These are phyloP conservation scores for Sutorius eximius DNA, from an alignment of 1,284 basidiomycete genomes.

Conservation along the genomic window DNA sequence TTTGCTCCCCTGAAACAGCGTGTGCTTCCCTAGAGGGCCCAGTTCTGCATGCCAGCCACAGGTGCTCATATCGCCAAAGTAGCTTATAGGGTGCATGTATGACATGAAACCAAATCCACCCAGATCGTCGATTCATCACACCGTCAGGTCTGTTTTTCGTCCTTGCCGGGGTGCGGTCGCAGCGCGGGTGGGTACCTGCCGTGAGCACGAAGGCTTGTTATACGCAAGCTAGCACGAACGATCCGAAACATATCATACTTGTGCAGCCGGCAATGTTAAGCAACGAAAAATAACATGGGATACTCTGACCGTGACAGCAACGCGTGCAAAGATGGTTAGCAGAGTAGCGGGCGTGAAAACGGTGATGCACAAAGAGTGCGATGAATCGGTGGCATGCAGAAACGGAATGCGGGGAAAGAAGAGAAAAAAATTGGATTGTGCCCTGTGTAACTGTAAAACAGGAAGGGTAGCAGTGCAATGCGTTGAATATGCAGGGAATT, in stretches of 20 bases:
- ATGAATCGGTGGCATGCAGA: slow-evolving; percentile 27
- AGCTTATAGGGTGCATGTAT: background rate
- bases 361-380: slow-evolving; percentile 20
- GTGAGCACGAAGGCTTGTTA: slow-evolving; percentile 1
- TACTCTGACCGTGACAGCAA: slow-evolving; percentile 9
- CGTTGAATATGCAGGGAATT: slow-evolving; percentile 26
- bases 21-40: background rate
- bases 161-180: background rate
- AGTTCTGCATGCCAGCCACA: background rate
- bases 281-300: slow-evolving; percentile 17
- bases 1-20: slow-evolving; percentile 3
- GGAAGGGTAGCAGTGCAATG: slow-evolving; percentile 23
- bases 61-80: slow-evolving; percentile 6
- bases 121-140: background rate
- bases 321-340: slow-evolving; percentile 16
- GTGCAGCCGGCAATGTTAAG: slow-evolving; percentile 14
- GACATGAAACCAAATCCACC: slow-evolving; percentile 1
- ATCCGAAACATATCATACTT: slow-evolving; percentile 24
- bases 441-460: slow-evolving; percentile 17
- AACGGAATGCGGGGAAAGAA: slow-evolving; percentile 18
- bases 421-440: slow-evolving; percentile 14
- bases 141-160: background rate
- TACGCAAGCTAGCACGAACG: slow-evolving; percentile 4
- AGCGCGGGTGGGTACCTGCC: background rate
- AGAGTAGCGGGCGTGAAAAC: slow-evolving; percentile 5